Base-by-base conservation (phyloP, 306 rosid genomes). In the Senna siamea region DNA sequence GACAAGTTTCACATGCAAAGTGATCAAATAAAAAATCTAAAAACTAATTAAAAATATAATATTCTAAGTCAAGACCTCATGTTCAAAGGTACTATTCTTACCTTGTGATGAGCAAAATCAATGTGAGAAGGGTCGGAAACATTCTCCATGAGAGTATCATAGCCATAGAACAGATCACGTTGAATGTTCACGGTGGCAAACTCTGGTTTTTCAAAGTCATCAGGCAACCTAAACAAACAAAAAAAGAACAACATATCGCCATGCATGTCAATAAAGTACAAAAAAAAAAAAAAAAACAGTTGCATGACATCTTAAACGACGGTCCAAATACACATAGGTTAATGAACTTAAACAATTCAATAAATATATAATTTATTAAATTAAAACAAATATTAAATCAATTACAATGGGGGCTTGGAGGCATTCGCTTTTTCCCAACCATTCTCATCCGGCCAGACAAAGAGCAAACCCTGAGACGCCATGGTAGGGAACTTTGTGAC, bases 101-200 rank as follows among this genome's bases (percentile, higher is more conserved):
- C 98, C 97, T 91, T 93, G 90, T 93, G 98, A 85, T 93, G 98
- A 82, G 98, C 98, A 76, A 93, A 93, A 69, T 93, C 96, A 74
- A 89, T 93, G 75, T 93, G 98, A 57, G 98, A 94, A 72, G 98
- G 98, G 70, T 94, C 98, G 35, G 96, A 89, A 66, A 94, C 97
- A 84, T 94, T 94, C 86, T 93, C 98, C 98, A 94, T 94, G 41
- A 94, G 93, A 38, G 97, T 94, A 76, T 94, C 98, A 23, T 94
- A 91, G 72, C 98, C 98, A 78, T 93, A 93, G 75, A 88, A 93
- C 60, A 93, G 91, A 86, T 94, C 98, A n/a, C 98, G 97, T 87
- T 94, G 98, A 87, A 94, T 91, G 59, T 96, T 94, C 70, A 91
- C 98, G 0, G 97, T 84, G 0, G 98, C 94, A 85, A 89, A 94